Evolutionary conservation across 2,329 filamentous ascomycete genomes (phyloP).

Genomic region (Zymoseptoria crescenta): DNA sequence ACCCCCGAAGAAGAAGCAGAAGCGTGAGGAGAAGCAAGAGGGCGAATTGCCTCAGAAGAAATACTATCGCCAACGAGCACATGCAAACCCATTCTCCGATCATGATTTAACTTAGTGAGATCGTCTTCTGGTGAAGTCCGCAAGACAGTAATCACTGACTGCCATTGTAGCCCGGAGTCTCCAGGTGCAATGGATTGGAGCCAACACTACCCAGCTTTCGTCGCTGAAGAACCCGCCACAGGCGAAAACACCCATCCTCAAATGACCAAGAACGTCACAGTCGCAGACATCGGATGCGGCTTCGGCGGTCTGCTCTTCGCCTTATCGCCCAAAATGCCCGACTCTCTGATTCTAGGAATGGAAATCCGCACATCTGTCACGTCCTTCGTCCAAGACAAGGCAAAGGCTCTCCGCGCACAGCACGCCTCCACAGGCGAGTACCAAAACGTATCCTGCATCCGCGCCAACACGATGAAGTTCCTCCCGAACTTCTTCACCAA

Average conservation of each 20-base stretch:
- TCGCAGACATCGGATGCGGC: constrained; percentile 94
- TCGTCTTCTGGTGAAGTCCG: not conserved
- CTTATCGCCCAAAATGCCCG: constrained; percentile 70
- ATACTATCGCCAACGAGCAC: constrained; percentile 91
- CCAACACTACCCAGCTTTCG: constrained; percentile 67
- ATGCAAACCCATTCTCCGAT: constrained; percentile 97
- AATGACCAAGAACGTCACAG: constrained; percentile 66
- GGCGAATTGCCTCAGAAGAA: constrained; percentile 77
- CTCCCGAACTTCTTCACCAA: constrained; percentile 93
- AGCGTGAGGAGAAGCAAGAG: constrained; percentile 40
- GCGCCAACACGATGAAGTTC: constrained; percentile 98
- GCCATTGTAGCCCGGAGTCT: constrained; percentile 57
- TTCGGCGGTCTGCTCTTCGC: constrained; percentile 88
- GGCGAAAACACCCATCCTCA: not conserved
- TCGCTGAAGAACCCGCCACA: constrained; percentile 18
- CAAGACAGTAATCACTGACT: constrained; percentile 7
- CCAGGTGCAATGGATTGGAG: constrained; percentile 91
- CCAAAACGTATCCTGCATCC: constrained; percentile 81
- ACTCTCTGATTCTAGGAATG: constrained; percentile 77
- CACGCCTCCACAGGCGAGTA: constrained; percentile 42
- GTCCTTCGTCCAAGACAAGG: constrained; percentile 81
- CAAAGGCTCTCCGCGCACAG: constrained; percentile 69
- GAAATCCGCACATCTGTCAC: constrained; percentile 89
- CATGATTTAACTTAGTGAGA: constrained; percentile 79
- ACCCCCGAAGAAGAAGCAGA: constrained; percentile 35